Evolutionary conservation across 495 filamentous ascomycete genomes (phyloP).

Genomic region (Pyrenula aspistea): DNA sequence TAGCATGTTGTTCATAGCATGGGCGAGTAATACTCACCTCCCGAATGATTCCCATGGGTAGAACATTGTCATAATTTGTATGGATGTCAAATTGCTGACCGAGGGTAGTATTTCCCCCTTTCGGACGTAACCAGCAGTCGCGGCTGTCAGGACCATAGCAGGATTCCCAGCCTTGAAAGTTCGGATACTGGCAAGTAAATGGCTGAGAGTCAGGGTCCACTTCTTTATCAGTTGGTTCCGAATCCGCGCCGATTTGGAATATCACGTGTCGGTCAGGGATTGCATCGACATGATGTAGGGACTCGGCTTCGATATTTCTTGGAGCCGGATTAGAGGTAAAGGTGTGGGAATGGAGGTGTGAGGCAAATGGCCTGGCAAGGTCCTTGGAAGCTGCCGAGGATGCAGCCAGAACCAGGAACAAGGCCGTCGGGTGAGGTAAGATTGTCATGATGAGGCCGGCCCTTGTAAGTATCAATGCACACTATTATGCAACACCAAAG

Average conservation of each 20-base stretch:
- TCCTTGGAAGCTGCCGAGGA: too few species aligned
- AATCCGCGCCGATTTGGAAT: not conserved
- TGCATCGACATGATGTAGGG: too few species aligned
- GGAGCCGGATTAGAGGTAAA: too few species aligned
- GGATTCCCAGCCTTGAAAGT: not conserved
- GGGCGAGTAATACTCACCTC: not conserved
- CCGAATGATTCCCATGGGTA: slow-evolving; percentile 1
- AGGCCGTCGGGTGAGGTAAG: too few species aligned
- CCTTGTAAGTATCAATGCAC: too few species aligned
- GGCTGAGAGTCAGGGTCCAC: not conserved
- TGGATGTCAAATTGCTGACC: slow-evolving; percentile 1
- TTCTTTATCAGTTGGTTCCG: not conserved
- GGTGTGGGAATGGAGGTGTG: too few species aligned
- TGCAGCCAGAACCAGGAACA: too few species aligned
- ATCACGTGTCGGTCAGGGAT: not conserved
- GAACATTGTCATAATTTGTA: slow-evolving; percentile 4
- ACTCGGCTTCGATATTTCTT: too few species aligned
- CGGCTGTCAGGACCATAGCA: not conserved
- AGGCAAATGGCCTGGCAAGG: too few species aligned
- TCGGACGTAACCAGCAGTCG: not conserved
- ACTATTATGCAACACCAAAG: too few species aligned
- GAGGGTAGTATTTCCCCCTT: not conserved
- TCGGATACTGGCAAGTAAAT: not conserved
- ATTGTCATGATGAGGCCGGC: too few species aligned
- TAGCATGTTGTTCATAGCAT: not conserved